These are phyloP conservation scores for Pestalotiopsis sp. DNA, from an alignment of 2,329 filamentous ascomycete species.

Conservation along the genomic window DNA sequence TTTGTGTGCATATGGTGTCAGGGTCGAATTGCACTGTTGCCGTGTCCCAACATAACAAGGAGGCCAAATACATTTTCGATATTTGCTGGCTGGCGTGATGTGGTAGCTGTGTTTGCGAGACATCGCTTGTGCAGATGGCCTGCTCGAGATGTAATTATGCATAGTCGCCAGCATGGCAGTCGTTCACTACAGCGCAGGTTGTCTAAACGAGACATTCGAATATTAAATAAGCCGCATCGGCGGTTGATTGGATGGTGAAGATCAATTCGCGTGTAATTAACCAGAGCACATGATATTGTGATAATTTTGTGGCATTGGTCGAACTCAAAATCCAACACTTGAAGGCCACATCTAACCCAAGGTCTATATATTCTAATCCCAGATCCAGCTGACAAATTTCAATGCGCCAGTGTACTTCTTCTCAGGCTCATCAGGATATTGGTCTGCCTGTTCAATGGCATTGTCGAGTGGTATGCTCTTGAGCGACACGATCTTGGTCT, in stretches of 20 bases:
- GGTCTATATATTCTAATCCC: conserved; percentile 29
- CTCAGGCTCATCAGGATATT: conserved; percentile 32
- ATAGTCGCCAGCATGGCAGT: no score
- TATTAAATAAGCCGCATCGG: no score
- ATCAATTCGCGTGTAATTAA: background rate
- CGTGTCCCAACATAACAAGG: no score
- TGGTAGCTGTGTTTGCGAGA: no score
- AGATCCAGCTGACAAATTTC: conserved; percentile 38
- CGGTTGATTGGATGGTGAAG: background rate
- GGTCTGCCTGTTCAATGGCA: conserved; percentile 52
- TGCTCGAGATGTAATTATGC: no score
- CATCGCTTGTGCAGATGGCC: no score
- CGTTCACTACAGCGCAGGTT: no score
- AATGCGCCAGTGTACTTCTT: conserved; percentile 29
- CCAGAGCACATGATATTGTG: background rate
- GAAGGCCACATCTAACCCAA: background rate
- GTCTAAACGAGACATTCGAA: no score
- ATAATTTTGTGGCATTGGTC: background rate
- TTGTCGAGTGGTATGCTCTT: conserved; percentile 53
- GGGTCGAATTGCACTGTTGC: no score
- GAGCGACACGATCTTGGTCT: conserved; percentile 57
- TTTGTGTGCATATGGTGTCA: no score
- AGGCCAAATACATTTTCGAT: no score
- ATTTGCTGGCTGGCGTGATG: no score
- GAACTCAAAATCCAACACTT: background rate